Percentiles rank a stretch among this genome's conserved stretches.
phyloP scores from a whole-genome alignment of 129 eudicot genomes.

The Arctium lappa region DNA sequence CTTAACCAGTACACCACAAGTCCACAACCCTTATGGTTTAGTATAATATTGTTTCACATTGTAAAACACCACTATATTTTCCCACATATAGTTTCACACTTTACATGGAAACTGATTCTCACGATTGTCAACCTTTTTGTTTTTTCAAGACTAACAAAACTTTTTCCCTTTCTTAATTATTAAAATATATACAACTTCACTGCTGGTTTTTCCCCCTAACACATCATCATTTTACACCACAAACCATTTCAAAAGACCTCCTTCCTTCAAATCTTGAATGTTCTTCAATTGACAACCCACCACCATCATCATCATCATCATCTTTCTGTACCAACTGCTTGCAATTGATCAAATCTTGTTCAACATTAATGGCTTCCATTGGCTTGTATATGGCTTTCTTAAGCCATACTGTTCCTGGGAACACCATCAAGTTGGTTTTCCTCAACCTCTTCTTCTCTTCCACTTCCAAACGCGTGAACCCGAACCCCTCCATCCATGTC shows the following conservation, averaged over 20 bases:
- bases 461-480: constrained; percentile 67
- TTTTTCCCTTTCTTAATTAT: constrained; percentile 8
- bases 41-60: too few species aligned
- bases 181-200: constrained; percentile 18
- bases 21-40: too few species aligned
- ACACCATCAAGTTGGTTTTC: constrained; percentile 72
- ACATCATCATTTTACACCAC: constrained; percentile 23
- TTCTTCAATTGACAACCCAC: constrained; percentile 17
- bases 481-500: constrained; percentile 83
- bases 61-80: too few species aligned
- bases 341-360: constrained; percentile 4
- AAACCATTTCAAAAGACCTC: constrained; percentile 23
- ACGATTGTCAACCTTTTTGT: too few species aligned
- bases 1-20: too few species aligned
- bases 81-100: too few species aligned
- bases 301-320: constrained; percentile 7
- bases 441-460: constrained; percentile 55
- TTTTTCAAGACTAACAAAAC: neutral
- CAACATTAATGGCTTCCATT: constrained; percentile 1
- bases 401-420: constrained; percentile 89
- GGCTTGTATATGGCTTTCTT: constrained; percentile 50
- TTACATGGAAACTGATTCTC: too few species aligned
- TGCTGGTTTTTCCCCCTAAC: constrained; percentile 1
- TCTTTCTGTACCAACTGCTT: constrained; percentile 22
- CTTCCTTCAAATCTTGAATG: constrained; percentile 14